Percentiles rank a stretch among this genome's conserved stretches.
phyloP scores from a whole-genome alignment of 441 rosid genomes.

The Adansonia rubrostipa region DNA sequence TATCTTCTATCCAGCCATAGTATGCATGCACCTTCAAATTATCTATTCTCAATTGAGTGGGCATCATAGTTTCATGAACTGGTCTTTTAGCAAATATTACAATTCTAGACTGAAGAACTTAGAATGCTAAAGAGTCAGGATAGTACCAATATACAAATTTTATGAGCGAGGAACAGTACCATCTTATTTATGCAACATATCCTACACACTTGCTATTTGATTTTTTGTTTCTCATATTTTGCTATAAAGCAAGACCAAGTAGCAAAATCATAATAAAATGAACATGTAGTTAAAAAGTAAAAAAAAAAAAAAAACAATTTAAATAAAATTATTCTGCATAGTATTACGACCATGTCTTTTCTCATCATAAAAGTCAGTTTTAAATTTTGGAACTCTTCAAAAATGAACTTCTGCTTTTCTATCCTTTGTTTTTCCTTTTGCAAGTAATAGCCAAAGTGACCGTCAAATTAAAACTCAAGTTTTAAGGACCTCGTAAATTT shows the following conservation, averaged over 20 bases:
- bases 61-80: background rate
- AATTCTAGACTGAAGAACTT: background rate
- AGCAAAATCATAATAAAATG: background rate
- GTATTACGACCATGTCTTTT: background rate
- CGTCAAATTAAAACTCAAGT: background rate
- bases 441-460: background rate
- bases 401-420: background rate
- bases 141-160: background rate
- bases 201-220: background rate
- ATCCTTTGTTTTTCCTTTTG: background rate
- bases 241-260: background rate
- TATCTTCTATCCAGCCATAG: background rate
- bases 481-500: background rate
- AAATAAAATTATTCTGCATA: background rate
- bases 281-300: background rate
- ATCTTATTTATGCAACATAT: background rate
- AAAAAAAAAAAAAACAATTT: background rate
- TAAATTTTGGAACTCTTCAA: background rate
- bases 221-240: background rate
- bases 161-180: background rate
- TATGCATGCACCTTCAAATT: slow-evolving; percentile 6
- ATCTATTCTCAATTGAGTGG: slow-evolving; percentile 5
- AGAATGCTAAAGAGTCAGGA: background rate
- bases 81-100: background rate
- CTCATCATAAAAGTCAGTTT: background rate